Percentiles rank a stretch among this genome's conserved stretches.
phyloP scores from a whole-genome alignment of 1,139 yeast genomes.

The Yarrowia galli region DNA sequence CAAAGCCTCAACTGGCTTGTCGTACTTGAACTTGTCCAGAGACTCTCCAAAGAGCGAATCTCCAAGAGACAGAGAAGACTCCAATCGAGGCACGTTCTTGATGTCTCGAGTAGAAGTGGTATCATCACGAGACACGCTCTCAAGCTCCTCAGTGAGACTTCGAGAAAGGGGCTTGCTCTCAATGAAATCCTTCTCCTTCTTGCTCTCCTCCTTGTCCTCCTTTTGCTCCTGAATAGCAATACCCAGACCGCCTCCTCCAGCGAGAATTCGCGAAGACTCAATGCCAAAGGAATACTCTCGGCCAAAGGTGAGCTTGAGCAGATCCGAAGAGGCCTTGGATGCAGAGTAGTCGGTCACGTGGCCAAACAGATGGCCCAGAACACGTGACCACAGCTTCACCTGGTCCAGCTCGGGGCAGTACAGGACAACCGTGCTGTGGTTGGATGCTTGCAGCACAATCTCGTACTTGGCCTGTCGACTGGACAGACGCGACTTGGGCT shows the following conservation, averaged over 20 bases:
- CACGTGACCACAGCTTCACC: constrained; percentile 28
- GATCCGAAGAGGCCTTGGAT: constrained; percentile 22
- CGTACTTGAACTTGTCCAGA: constrained; percentile 34
- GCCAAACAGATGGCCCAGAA: constrained; percentile 27
- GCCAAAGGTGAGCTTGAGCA: constrained; percentile 35
- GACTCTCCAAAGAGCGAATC: constrained; percentile 26
- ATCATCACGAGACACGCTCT: neutral
- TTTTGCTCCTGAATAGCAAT: constrained; percentile 4
- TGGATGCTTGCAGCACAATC: constrained; percentile 31
- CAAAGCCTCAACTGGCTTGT: constrained; percentile 16
- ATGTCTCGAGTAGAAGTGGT: neutral
- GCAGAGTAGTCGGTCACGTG: constrained; percentile 36
- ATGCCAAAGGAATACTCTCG: constrained; percentile 28
- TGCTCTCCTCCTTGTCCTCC: neutral
- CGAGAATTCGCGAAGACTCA: constrained; percentile 20
- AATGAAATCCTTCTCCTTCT: neutral
- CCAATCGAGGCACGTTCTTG: constrained; percentile 4
- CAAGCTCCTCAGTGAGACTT: too few relatives aligned
- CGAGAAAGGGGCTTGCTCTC: neutral
- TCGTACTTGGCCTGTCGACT: constrained; percentile 22
- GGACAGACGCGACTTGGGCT: constrained; percentile 26
- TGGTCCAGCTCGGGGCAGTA: constrained; percentile 36
- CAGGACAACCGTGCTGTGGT: constrained; percentile 21
- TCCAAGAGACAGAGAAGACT: constrained; percentile 21
- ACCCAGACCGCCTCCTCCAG: constrained; percentile 14